Base-by-base conservation (phyloP, 2,329 filamentous ascomycete genomes). In the Orbilia oligospora region DNA sequence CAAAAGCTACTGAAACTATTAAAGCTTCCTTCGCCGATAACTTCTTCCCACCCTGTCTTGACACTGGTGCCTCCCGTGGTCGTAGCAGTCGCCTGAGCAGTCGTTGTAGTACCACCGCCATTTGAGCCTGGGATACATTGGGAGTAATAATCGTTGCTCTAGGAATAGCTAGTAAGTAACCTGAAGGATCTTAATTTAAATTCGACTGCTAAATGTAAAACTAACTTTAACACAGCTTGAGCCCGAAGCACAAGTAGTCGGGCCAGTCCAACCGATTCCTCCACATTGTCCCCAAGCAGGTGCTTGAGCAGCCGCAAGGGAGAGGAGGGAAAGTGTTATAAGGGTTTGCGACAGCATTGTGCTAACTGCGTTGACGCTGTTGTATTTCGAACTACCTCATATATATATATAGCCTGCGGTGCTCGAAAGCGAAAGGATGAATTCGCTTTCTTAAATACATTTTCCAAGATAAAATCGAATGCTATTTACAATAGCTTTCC, bases 1-100 rank as follows among this genome's bases (percentile, higher is more conserved):
- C 87, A 89, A 83, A 87, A 84, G 14, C 63, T 72, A 16, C 71
- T 68, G 18, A 80, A 76, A 18, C 70, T 76, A 41, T 41, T 76
- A 22, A 80, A 80, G 16, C 75, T 78, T 27, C 68, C 75, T 44
- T 78, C 75, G 12, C 75, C 75, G 10, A 78, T 78, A 12, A 78
- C 75, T 30, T 78, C 68, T 58, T 78, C 75, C 30, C 53, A 72
- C 16, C 63, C 75, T 1, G 68, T 69, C 14, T 65, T 41, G 3
- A 55, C 44, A 12, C 66, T 48, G 4, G 51, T 46, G 1, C 36
- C 30, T 9, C 38, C 51, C 4, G 56, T 46, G 3, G 36, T 67
- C 3, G 58, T 77, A 6, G 71, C 70, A 1, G 80, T 69, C n/a
- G 65, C 46, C n/a, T 46, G 68, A 4, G 71, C 48, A 4, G 66